These are phyloP conservation scores for Monilinia fructigena DNA, from an alignment of 2,329 filamentous ascomycete genomes.

Conservation along the genomic window DNA sequence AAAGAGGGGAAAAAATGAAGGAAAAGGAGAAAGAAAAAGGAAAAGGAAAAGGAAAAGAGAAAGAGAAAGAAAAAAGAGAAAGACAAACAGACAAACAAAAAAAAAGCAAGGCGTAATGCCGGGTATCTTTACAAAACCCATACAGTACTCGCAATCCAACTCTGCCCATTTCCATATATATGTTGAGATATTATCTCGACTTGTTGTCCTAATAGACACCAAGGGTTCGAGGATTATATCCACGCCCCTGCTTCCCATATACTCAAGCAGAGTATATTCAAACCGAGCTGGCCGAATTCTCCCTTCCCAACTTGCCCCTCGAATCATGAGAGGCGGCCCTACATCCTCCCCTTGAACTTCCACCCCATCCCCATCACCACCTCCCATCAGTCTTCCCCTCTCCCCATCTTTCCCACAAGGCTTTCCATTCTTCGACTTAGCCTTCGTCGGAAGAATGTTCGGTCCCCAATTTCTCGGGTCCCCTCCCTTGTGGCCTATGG, in stretches of 20 bases:
- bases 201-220: background rate
- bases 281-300: background rate
- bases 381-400: background rate
- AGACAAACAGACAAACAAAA: background rate
- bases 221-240: background rate
- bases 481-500: background rate
- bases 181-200: background rate
- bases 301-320: background rate
- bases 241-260: background rate
- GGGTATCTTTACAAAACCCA: slow-evolving; percentile 1
- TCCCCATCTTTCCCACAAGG: background rate
- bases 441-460: background rate
- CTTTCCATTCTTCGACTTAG: background rate
- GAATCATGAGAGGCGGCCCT: background rate
- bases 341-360: background rate
- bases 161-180: background rate
- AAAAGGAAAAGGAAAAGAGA: no score
- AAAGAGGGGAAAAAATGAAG: background rate
- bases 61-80: background rate
- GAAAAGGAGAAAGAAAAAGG: background rate
- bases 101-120: background rate
- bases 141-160: background rate
- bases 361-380: background rate
- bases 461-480: background rate
- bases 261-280: background rate